Conservation (phyloP, 2,329 filamentous ascomycete genomes). For the Fusarium ramigenum region DNA sequence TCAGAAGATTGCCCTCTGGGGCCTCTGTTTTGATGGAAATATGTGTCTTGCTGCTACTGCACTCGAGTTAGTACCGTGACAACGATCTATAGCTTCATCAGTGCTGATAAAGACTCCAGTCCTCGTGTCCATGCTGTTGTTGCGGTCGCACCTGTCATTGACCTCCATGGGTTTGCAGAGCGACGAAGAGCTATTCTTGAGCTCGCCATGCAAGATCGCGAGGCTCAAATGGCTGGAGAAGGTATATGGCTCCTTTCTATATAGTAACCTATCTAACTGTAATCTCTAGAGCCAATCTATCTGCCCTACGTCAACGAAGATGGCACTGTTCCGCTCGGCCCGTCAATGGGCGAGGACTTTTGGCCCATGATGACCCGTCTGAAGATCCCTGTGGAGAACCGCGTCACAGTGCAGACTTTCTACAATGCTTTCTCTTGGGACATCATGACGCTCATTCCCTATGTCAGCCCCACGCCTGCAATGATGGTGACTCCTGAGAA, state of each 20-base stretch:
- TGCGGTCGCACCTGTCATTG: neutral
- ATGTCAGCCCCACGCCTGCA: neutral
- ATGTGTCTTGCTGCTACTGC: neutral
- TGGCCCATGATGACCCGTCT: neutral
- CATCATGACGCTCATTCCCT: neutral
- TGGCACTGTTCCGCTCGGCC: neutral
- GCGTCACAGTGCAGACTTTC: neutral
- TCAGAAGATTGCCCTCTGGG: neutral
- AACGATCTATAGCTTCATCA: fast-evolving
- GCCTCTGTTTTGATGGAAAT: neutral
- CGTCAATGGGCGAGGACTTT: neutral
- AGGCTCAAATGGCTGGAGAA: neutral
- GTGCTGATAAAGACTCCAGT: neutral
- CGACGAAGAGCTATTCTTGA: neutral
- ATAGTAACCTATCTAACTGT: neutral
- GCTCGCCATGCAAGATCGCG: neutral
- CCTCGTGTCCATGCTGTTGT: neutral
- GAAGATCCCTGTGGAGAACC: neutral
- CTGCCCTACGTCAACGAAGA: neutral
- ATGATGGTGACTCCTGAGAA: neutral
- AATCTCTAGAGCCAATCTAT: neutral
- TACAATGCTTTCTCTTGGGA: neutral
- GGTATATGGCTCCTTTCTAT: neutral
- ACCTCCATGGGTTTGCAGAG: neutral
- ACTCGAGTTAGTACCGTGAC: neutral